Percentiles rank a stretch among this genome's conserved stretches.
phyloP scores from a whole-genome alignment of 2,329 filamentous ascomycete genomes.

The Talaromyces marneffei region DNA sequence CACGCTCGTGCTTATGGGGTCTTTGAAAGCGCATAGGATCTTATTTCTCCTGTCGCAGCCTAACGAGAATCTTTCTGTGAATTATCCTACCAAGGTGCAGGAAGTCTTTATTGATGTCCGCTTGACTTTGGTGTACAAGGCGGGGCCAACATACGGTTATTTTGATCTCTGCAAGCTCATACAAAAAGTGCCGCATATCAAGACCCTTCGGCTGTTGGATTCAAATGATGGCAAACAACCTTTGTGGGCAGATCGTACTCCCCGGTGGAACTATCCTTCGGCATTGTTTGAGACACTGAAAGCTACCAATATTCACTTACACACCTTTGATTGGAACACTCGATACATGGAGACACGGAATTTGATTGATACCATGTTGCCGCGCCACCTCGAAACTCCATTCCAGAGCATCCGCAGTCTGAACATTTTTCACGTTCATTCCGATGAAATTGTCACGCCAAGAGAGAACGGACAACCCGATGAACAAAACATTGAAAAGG shows the following conservation, averaged over 20 bases:
- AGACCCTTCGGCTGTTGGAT: conserved; percentile 66
- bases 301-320: conserved; percentile 42
- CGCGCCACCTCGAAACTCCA: conserved; percentile 48
- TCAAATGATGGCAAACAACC: conserved; percentile 23
- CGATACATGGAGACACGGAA: conserved; percentile 37
- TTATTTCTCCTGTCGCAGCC: conserved; percentile 52
- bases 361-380: conserved; percentile 45
- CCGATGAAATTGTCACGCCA: conserved; percentile 15
- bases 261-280: conserved; percentile 64
- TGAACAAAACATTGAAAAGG: conserved; percentile 32
- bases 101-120: conserved; percentile 64
- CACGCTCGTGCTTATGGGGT: conserved; percentile 57
- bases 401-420: conserved; percentile 45
- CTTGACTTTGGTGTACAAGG: conserved; percentile 49
- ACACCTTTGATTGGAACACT: conserved; percentile 53
- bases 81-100: conserved; percentile 67
- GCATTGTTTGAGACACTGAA: conserved; percentile 61
- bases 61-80: conserved; percentile 46
- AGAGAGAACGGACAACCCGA: conserved; percentile 32
- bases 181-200: conserved; percentile 59
- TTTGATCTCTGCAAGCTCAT: conserved; percentile 57
- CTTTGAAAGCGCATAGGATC: conserved; percentile 45
- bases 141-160: conserved; percentile 48
- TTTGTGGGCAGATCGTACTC: conserved; percentile 17
- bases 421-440: conserved; percentile 32